Conservation (phyloP, 169 alveolate genomes). For the Plasmodium reichenowi region DNA sequence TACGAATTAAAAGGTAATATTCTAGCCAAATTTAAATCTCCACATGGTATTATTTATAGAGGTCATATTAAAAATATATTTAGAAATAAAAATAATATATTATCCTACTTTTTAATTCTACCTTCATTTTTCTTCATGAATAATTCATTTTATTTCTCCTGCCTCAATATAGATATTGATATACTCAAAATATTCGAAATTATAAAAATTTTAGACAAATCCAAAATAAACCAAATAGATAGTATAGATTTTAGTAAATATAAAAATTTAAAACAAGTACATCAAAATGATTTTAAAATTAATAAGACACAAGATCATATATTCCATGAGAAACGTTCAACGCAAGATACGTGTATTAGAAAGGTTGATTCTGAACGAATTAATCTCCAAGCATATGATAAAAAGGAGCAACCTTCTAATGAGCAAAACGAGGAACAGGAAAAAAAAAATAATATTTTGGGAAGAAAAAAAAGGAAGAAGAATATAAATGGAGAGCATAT, state of each 20-base stretch:
- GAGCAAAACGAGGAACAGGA: slow-evolving; percentile 4
- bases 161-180: slow-evolving; percentile 60
- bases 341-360: neutral
- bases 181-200: slow-evolving; percentile 35
- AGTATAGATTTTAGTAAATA: slow-evolving; percentile 12
- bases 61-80: slow-evolving; percentile 20
- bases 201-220: slow-evolving; percentile 37
- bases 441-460: neutral
- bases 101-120: slow-evolving; percentile 28
- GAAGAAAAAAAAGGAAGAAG: slow-evolving; percentile 1
- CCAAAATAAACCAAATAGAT: slow-evolving; percentile 30
- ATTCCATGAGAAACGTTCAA: neutral
- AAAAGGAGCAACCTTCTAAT: neutral
- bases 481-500: neutral
- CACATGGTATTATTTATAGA: slow-evolving; percentile 31
- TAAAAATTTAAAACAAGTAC: neutral
- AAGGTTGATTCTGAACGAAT: slow-evolving; percentile 1
- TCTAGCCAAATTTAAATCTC: slow-evolving; percentile 41
- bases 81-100: slow-evolving; percentile 30
- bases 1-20: slow-evolving; percentile 34
- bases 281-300: neutral
- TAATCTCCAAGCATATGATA: neutral
- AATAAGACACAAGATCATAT: neutral
- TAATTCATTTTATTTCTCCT: slow-evolving; percentile 47
- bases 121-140: slow-evolving; percentile 49